Evolutionary conservation across 768 basidiomycete genomes (phyloP).

Genomic region (Hortiboletus campestris): DNA sequence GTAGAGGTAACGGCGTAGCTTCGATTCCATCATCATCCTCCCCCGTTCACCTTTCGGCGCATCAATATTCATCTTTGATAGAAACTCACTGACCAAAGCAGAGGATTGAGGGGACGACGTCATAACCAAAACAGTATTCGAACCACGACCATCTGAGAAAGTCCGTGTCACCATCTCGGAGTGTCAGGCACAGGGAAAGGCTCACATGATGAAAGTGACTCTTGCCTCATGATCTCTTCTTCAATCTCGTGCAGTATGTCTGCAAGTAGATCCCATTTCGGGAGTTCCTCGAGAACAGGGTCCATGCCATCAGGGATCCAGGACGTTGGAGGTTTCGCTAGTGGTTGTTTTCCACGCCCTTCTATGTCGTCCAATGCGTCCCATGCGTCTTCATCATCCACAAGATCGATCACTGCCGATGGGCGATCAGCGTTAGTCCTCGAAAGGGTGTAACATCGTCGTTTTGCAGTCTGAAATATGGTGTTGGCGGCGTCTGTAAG

Average conservation of each 20-base stretch:
- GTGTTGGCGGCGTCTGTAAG: constrained; percentile 87
- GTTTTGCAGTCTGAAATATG: constrained; percentile 78
- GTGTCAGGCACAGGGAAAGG: not conserved
- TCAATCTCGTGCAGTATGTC: constrained; percentile 92
- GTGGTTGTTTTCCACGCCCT: constrained; percentile 6
- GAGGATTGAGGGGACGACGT: constrained; percentile 76
- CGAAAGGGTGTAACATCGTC: constrained; percentile 69
- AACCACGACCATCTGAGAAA: constrained; percentile 44
- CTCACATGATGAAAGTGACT: constrained; percentile 36
- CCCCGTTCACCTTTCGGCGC: constrained; percentile 64
- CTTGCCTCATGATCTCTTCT: constrained; percentile 70
- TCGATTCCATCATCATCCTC: constrained; percentile 73
- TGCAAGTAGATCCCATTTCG: constrained; percentile 87
- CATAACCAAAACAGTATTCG: constrained; percentile 86
- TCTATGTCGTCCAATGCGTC: constrained; percentile 60
- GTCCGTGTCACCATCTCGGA: not conserved
- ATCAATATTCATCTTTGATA: constrained; percentile 57
- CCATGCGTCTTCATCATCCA: constrained; percentile 75
- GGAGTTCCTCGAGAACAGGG: constrained; percentile 88
- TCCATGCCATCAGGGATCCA: constrained; percentile 81
- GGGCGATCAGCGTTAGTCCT: constrained; percentile 24
- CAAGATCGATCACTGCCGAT: constrained; percentile 38
- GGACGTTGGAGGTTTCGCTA: constrained; percentile 14
- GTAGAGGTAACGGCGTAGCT: constrained; percentile 69
- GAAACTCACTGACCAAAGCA: constrained; percentile 73